phyloP scores from a whole-genome alignment of 306 rosid genomes.

The Geum urbanum region DNA sequence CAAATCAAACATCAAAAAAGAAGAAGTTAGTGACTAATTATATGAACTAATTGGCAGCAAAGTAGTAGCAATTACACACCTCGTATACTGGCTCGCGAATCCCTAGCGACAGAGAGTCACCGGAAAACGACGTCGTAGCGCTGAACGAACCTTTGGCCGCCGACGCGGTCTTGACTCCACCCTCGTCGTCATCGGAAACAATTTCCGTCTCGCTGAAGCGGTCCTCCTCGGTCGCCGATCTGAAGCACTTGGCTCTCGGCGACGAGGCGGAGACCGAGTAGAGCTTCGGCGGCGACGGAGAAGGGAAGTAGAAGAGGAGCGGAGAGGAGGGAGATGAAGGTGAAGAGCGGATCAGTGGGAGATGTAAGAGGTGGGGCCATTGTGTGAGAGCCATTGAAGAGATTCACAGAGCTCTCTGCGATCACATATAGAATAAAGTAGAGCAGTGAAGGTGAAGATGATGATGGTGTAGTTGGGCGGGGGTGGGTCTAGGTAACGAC shows the following conservation, averaged over 20 bases:
- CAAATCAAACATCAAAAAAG: not conserved
- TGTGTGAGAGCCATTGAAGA: too few species aligned
- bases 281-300: slow-evolving; percentile 25
- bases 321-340: too few species aligned
- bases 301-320: slow-evolving; percentile 31
- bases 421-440: too few species aligned
- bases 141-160: slow-evolving; percentile 34
- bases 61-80: slow-evolving; percentile 31
- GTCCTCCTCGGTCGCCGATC: slow-evolving; percentile 67
- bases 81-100: slow-evolving; percentile 93
- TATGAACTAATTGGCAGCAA: not conserved
- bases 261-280: slow-evolving; percentile 14
- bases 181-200: slow-evolving; percentile 3
- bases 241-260: slow-evolving; percentile 38
- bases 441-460: too few species aligned
- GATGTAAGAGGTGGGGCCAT: too few species aligned
- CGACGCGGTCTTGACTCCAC: slow-evolving; percentile 19
- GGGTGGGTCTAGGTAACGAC: too few species aligned
- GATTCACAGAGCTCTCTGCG: too few species aligned
- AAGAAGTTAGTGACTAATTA: slow-evolving; percentile 1
- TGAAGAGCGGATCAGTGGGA: too few species aligned
- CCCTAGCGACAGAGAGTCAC: slow-evolving; percentile 72
- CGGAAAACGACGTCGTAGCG: too few species aligned
- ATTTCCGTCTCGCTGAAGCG: slow-evolving; percentile 39
- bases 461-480: too few species aligned